phyloP scores from a whole-genome alignment of 441 rosid species.

The Aquilaria agallochum region DNA sequence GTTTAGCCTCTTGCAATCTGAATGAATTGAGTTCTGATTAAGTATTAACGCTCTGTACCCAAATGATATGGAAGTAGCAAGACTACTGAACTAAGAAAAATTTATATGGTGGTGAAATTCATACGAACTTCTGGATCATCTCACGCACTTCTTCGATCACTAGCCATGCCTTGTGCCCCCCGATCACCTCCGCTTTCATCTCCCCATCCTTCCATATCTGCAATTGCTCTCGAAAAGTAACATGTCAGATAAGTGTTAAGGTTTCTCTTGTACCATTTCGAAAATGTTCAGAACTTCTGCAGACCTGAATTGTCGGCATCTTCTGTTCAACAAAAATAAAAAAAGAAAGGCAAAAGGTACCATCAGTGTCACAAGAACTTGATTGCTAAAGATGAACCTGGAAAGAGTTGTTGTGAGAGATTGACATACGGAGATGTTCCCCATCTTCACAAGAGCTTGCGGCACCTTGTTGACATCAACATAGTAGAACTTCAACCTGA shows the following conservation, averaged over 20 bases:
- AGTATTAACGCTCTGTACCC: too few species aligned
- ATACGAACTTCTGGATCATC: constrained; percentile 54
- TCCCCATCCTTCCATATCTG: constrained; percentile 91
- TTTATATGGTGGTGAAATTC: background rate
- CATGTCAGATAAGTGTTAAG: background rate
- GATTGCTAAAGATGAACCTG: background rate
- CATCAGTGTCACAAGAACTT: too few species aligned
- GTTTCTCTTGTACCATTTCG: background rate
- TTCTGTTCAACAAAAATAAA: constrained; percentile 33
- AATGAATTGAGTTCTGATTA: background rate
- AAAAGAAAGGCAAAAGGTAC: constrained; percentile 1
- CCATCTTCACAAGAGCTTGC: constrained; percentile 73
- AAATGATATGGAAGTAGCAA: too few species aligned
- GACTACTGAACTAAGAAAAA: background rate
- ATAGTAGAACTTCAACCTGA: constrained; percentile 55
- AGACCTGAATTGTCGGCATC: constrained; percentile 92
- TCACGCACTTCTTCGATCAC: constrained; percentile 75
- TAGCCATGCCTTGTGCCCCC: constrained; percentile 88
- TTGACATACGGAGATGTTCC: constrained; percentile 64
- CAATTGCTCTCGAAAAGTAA: constrained; percentile 9
- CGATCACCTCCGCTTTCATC: constrained; percentile 84
- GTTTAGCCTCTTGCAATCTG: background rate
- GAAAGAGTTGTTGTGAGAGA: background rate
- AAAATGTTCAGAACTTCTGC: background rate
- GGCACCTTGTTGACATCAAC: constrained; percentile 92